Base-by-base conservation (phyloP, 371 early-diverging fungal genomes). In the Mucor racemosus region DNA sequence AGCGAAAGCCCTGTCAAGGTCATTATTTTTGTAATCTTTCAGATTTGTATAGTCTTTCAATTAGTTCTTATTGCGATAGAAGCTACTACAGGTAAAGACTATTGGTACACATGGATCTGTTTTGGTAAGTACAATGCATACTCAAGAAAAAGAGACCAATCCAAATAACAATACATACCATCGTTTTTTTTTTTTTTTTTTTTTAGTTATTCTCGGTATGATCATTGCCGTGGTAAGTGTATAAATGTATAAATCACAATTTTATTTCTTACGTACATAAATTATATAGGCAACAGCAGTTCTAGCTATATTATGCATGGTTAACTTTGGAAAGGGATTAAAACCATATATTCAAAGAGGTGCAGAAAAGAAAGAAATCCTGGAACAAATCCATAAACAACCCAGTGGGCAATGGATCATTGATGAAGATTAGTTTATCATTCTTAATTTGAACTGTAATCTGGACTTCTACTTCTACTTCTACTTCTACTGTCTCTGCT, bases 31-130 rank as follows among this genome's bases (percentile, higher is more conserved):
- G 73, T 84, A 14, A 8, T 74, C 0, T 84, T 79, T 42, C 84
- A 84, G 50, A 8, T 75, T 7, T 38, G 72, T 21, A 72, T 81
- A 8, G 46, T 80, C 0, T 66, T 76, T 35, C 75, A 77, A 31
- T 69, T 81, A 38, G 62, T 68, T n/a, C 73, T 81, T 11, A 71
- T 84, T 34, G 69, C 78, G 14, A 46, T 40, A 17, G 65, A 72
- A 40, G 76, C 84, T 0, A 57, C 72, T 14, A 40, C 50, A 21
- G 54, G 60, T 1, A 61, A 60, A 21, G 69, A 78, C 34, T 66
- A 66, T 48, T 84, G 81, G 84, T 78, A 79, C 48, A 77, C 68
- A 10, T 81, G 79, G 78, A 76, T 81, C 53, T 79, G 81, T 53
- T 78, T 84, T 69, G 78, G 84, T 84, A 78, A 71, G 74, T 36